phyloP scores from a whole-genome alignment of 805 yeast genomes.

The Saturnispora dispora region DNA sequence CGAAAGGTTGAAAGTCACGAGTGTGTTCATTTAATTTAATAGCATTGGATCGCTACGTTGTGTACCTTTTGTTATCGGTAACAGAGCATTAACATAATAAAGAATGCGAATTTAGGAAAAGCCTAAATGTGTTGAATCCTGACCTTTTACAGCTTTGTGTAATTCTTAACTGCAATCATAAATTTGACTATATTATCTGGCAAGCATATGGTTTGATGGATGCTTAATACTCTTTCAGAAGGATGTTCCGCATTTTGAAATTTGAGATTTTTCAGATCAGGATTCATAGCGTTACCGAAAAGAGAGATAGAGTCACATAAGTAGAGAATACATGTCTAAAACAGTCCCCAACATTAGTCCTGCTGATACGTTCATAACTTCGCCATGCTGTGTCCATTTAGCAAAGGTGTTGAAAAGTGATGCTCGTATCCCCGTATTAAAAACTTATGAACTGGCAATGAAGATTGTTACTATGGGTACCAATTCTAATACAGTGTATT shows the following conservation, averaged over 20 bases:
- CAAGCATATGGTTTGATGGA: not conserved
- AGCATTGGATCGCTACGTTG: no score
- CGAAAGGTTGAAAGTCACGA: no score
- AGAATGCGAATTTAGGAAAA: no score
- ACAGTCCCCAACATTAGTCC: conserved; percentile 1
- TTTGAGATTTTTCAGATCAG: not conserved
- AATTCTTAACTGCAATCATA: not conserved
- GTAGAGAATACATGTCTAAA: conserved; percentile 1
- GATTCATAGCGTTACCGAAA: not conserved
- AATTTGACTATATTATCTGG: not conserved
- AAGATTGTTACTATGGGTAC: conserved; percentile 28
- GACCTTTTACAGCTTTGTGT: no score
- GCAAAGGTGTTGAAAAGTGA: conserved; percentile 38
- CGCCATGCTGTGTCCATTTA: conserved; percentile 43
- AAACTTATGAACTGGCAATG: conserved; percentile 44
- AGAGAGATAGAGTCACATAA: not conserved
- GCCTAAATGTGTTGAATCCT: no score
- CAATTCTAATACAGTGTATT: conserved; percentile 15
- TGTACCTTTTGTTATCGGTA: no score
- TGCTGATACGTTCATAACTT: conserved; percentile 22
- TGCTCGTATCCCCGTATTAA: conserved; percentile 40
- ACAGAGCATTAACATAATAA: no score
- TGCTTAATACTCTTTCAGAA: not conserved
- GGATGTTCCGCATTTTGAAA: not conserved
- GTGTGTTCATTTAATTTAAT: no score